Conservation (phyloP, 768 basidiomycete genomes). For the Udeniomyces megalosporus region DNA sequence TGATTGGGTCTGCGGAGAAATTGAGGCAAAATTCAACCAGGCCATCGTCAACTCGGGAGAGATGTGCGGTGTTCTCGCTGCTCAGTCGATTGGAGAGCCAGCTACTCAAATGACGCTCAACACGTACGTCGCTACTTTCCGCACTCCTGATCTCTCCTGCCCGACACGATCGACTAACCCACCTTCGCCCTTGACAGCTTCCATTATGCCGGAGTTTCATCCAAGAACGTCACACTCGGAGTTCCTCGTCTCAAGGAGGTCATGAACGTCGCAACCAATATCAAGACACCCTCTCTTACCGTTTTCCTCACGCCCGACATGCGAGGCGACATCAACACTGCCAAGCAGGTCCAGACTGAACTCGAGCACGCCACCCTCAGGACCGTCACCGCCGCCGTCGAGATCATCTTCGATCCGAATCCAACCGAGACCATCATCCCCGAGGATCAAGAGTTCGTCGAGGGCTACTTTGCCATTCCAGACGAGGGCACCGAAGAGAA, state of each 20-base stretch:
- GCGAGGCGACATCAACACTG: constrained; percentile 42
- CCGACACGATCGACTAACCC: too few relatives aligned
- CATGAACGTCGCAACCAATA: constrained; percentile 95
- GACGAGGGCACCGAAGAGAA: constrained; percentile 90
- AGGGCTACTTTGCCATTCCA: constrained; percentile 98
- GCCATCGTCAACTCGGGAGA: constrained; percentile 85
- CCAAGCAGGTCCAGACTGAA: constrained; percentile 83
- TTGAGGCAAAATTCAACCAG: constrained; percentile 89
- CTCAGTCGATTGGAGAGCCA: constrained; percentile 97
- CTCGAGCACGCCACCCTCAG: constrained; percentile 84
- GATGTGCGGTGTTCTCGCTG: constrained; percentile 96
- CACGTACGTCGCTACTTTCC: too few relatives aligned
- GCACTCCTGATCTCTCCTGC: too few relatives aligned
- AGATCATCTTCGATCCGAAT: constrained; percentile 96
- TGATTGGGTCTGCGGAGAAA: constrained; percentile 92
- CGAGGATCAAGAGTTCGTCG: constrained; percentile 87
- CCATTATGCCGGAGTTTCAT: constrained; percentile 99
- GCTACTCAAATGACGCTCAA: constrained; percentile 99
- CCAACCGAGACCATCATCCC: constrained; percentile 84
- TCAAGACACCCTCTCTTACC: constrained; percentile 92
- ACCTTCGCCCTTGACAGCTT: too few relatives aligned
- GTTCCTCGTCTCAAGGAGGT: constrained; percentile 98
- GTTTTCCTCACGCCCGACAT: constrained; percentile 69
- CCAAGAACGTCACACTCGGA: constrained; percentile 98
- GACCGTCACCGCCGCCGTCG: constrained; percentile 84